phyloP scores from a whole-genome alignment of 192 early-diverging fungal species.

The Podila clonocystis region DNA sequence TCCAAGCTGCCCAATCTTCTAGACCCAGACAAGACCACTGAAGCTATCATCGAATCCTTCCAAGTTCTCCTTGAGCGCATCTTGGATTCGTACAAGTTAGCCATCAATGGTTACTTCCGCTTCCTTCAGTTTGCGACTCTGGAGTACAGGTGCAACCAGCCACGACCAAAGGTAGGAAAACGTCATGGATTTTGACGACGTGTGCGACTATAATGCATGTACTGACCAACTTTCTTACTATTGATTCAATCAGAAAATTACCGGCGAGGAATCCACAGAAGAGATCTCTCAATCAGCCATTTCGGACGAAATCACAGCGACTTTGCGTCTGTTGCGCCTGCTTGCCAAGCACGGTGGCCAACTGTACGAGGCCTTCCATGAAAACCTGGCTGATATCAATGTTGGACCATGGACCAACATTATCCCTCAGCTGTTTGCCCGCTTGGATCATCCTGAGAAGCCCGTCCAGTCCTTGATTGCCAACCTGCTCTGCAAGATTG shows the following conservation, averaged over 20 bases:
- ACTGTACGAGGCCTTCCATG: slow-evolving; percentile 55
- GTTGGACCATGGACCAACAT: slow-evolving; percentile 70
- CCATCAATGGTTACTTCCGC: slow-evolving; percentile 40
- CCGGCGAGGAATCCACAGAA: slow-evolving; percentile 21
- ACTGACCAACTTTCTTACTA: not conserved
- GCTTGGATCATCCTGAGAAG: slow-evolving; percentile 70
- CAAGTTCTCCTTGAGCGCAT: slow-evolving; percentile 21
- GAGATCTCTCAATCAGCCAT: slow-evolving; percentile 33
- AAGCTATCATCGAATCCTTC: slow-evolving; percentile 27
- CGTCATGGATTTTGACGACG: not conserved
- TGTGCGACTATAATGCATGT: too few species aligned
- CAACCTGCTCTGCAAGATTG: slow-evolving; percentile 70
- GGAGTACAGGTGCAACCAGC: slow-evolving; percentile 31
- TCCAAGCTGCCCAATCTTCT: slow-evolving; percentile 19
- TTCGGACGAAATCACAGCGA: slow-evolving; percentile 63
- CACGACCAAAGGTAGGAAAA: slow-evolving; percentile 31
- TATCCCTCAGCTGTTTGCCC: slow-evolving; percentile 80
- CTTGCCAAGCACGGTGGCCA: slow-evolving; percentile 69
- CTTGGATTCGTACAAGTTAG: slow-evolving; percentile 31
- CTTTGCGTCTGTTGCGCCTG: slow-evolving; percentile 69
- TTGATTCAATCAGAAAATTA: slow-evolving; percentile 27
- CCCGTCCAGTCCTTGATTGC: slow-evolving; percentile 63
- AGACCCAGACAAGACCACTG: not conserved
- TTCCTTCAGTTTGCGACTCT: slow-evolving; percentile 41
- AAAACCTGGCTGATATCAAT: slow-evolving; percentile 50